Base-by-base conservation (phyloP, 129 eudicot species). In the Lonicera japonica region DNA sequence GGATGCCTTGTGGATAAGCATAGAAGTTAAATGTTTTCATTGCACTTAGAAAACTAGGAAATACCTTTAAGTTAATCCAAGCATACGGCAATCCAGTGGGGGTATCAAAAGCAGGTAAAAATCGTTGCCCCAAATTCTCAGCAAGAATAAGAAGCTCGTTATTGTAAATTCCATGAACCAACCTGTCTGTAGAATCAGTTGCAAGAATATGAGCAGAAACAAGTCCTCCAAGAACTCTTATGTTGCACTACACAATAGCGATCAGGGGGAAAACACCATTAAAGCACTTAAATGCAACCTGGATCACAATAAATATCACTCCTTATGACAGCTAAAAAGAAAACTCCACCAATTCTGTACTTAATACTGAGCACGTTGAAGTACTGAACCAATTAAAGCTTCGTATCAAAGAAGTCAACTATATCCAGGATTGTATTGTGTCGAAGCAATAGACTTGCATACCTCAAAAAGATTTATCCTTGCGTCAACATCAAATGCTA, bases 161-260 rank as follows among this genome's bases (percentile, higher is more conserved):
- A 50, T 78, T 72, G 75, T 92, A 92, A 54, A 69, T 79, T 78
- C 88, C 94, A 64, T 82, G 75, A 68, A 75, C 54, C 75, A 92
- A 92, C 86, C 95, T 92, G 87, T 87, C 82, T 64, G 91, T 85
- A 87, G 91, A 87, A 80, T 92, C 96, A 88, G 95, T 92, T 72
- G 99, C 99, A 87, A 92, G 99, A 79, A 92, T 83, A 87, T 92
- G 99, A 88, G 99, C 99, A 76, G 99, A 92, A 71, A 92, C 96
- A 82, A 88, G 99, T 78, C 96, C 99, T 81, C 99, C 99, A 78
- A 92, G 99, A 82, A 85, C 91, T 92, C 99, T 88, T 82, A 92
- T 92, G 92, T 92, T 92, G 96, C 96, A 92, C 99, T 88, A 78
- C 97, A 91, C 67, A 77, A 72, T 77, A 55, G 46, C 70, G 51